These are phyloP conservation scores for Eucalyptus camaldulensis DNA, from an alignment of 345 rosid genomes.

Conservation along the genomic window DNA sequence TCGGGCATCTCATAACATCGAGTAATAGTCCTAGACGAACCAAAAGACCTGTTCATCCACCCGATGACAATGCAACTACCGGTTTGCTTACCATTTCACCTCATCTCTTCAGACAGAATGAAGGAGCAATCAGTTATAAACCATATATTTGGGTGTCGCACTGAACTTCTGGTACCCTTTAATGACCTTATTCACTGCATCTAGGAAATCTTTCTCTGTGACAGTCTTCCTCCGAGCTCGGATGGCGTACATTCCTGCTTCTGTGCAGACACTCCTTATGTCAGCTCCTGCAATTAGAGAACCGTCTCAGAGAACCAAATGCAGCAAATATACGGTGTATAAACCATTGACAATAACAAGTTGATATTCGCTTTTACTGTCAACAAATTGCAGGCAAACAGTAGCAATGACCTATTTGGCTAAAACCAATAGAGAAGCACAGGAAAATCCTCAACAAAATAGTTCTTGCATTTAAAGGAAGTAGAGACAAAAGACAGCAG, in stretches of 20 bases:
- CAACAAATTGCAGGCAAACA: neutral
- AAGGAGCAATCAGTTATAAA: slow-evolving; percentile 38
- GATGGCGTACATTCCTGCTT: slow-evolving; percentile 92
- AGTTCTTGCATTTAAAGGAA: neutral
- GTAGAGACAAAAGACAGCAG: neutral
- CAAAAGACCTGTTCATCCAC: neutral
- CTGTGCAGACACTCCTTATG: slow-evolving; percentile 89
- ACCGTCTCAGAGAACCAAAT: neutral
- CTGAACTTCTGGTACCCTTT: slow-evolving; percentile 96
- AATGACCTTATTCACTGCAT: slow-evolving; percentile 92
- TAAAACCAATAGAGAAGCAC: neutral
- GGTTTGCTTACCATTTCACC: neutral
- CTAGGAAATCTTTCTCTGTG: slow-evolving; percentile 87
- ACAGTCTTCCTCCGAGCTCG: slow-evolving; percentile 86
- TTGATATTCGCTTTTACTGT: neutral
- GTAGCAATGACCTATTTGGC: neutral
- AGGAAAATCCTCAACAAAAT: neutral
- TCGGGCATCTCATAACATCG: neutral
- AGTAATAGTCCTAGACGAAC: neutral
- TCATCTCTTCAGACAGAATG: neutral
- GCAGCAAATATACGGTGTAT: neutral
- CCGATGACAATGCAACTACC: neutral
- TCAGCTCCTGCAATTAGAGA: slow-evolving; percentile 44
- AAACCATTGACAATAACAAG: neutral
- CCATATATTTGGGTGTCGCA: slow-evolving; percentile 94